Base-by-base conservation (phyloP, 2,329 filamentous ascomycete species). In the Botrytis fragariae region DNA sequence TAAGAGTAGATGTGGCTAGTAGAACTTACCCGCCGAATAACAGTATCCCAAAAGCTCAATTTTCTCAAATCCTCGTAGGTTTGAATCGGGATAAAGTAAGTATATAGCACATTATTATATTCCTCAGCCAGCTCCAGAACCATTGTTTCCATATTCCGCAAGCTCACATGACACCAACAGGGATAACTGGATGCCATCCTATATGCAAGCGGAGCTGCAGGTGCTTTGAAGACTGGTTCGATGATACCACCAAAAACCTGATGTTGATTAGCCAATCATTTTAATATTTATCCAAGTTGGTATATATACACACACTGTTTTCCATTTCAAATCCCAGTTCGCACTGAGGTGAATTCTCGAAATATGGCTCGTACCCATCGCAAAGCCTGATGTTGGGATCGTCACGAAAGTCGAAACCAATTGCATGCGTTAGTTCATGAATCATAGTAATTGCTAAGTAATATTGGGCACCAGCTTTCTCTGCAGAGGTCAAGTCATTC, bases 281-380 rank as follows among this genome's bases (percentile, higher is more conserved):
- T 9, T 4, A 57, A 57, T 1, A 25, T 57, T 25, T 42, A 32
- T 32, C 32, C 16, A 2, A 14, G 5, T 32, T 45, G 9, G 8
- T 10, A 42, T 64, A 64, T 32, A 64, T 64, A n/a, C n/a, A n/a
- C n/a, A 71, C 69, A 29, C 32, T 64, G 16, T 48, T 51, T 22
- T 72, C 70, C 62, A 72, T 59, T 59, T 65, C 61, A 67, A 7
- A 72, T 20, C 70, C 70, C 7, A 72, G 25, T 51, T 72, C 70
- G 5, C 35, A 65, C 22, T 57, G 51, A 44, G 70, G 62, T 25
- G 61, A 42, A 29, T 68, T 22, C 37, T 72, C 62, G 29, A 42
- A 72, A n/a, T 25, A 72, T 35, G 61, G 70, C 68, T 72, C 70
- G 37, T 68, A 57, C 1, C 8, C 2, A 29, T 14, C 2, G 6